Percentiles rank a stretch among this genome's conserved stretches.
Conservation (phyloP, 257 asterid genomes). For the Asclepias syriaca region DNA sequence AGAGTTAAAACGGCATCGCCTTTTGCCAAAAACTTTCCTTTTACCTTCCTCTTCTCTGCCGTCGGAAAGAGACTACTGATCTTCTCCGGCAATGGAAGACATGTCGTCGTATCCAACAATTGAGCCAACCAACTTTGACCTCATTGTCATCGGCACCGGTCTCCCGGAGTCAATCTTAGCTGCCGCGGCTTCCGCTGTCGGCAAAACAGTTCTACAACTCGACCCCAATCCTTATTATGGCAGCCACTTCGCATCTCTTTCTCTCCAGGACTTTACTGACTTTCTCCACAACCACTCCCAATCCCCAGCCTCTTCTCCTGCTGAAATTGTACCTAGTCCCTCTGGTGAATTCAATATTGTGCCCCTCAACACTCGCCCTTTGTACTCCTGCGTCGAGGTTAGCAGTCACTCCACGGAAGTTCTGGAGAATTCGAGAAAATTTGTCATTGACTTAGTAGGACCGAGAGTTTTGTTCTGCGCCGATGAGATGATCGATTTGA, state of each 20-base stretch:
- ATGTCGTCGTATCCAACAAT: constrained; percentile 47
- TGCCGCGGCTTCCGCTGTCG: constrained; percentile 69
- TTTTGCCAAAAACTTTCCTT: too few relatives aligned
- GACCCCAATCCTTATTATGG: constrained; percentile 83
- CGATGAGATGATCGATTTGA: constrained; percentile 64
- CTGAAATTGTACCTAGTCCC: constrained; percentile 16
- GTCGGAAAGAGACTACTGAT: neutral
- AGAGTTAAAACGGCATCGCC: too few relatives aligned
- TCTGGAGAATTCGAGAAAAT: constrained; percentile 43
- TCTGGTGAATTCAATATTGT: constrained; percentile 19
- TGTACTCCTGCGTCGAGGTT: constrained; percentile 56
- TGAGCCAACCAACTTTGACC: constrained; percentile 76
- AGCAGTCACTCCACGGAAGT: constrained; percentile 44
- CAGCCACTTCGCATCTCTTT: constrained; percentile 57
- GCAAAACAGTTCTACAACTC: constrained; percentile 78
- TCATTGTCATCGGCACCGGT: constrained; percentile 79
- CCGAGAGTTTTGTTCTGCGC: constrained; percentile 73
- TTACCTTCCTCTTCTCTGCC: neutral
- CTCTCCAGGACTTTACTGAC: constrained; percentile 48
- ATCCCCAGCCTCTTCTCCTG: constrained; percentile 5
- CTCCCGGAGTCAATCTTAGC: constrained; percentile 76
- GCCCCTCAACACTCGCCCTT: constrained; percentile 39
- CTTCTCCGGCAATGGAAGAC: constrained; percentile 45
- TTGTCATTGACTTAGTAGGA: constrained; percentile 59
- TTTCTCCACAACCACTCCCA: constrained; percentile 47